These are phyloP conservation scores for Penicillium decumbens DNA, from an alignment of 2,329 filamentous ascomycete genomes.

Conservation along the genomic window DNA sequence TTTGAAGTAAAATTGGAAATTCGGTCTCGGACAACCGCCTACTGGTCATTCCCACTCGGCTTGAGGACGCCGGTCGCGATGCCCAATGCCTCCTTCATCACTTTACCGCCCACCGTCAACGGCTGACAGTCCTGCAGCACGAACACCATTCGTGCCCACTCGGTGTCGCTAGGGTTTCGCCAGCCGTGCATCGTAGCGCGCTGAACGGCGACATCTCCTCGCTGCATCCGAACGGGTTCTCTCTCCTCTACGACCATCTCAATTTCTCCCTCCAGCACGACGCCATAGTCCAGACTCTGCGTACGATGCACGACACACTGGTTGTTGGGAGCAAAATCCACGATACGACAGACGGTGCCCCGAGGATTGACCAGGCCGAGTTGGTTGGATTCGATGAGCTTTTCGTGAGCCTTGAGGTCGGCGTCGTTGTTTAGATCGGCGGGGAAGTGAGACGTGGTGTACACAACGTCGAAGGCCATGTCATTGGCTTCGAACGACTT, in stretches of 20 bases:
- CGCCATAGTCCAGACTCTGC: slow-evolving; percentile 52
- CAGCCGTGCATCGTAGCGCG: slow-evolving; percentile 54
- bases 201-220: slow-evolving; percentile 55
- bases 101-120: slow-evolving; percentile 19
- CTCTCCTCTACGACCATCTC: slow-evolving; percentile 53
- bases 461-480: slow-evolving; percentile 41
- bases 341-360: slow-evolving; percentile 45
- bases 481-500: slow-evolving; percentile 23
- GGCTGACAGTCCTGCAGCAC: slow-evolving; percentile 28
- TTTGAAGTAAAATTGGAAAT: neutral
- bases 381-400: slow-evolving; percentile 21
- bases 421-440: slow-evolving; percentile 33
- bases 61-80: slow-evolving; percentile 8
- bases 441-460: slow-evolving; percentile 39
- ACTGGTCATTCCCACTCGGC: slow-evolving; percentile 17
- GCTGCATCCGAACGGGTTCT: slow-evolving; percentile 43
- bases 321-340: slow-evolving; percentile 47
- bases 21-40: neutral
- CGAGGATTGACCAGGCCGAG: slow-evolving; percentile 37
- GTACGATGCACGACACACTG: slow-evolving; percentile 51
- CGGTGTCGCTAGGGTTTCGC: slow-evolving; percentile 47
- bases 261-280: slow-evolving; percentile 52
- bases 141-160: slow-evolving; percentile 48
- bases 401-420: slow-evolving; percentile 34
- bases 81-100: slow-evolving; percentile 27